Conservation (phyloP, 2,329 filamentous ascomycete species). For the Salinomyces thailandicus region DNA sequence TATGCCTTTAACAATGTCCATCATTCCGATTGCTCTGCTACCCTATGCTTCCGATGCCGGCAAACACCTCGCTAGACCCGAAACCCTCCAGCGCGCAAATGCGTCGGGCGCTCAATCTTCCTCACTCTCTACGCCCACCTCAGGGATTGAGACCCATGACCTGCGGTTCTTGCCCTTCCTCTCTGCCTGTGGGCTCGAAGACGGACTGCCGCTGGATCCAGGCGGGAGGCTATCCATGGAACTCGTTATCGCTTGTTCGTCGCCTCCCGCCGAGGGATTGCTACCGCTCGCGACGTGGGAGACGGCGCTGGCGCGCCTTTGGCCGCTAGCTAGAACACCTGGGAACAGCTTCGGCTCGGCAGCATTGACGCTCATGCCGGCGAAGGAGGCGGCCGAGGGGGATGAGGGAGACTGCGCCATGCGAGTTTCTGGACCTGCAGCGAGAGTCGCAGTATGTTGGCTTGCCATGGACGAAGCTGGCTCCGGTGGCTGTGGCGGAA, state of each 20-base stretch:
- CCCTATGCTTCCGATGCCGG: too few relatives aligned
- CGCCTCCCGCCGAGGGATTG: background rate
- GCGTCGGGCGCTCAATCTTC: too few relatives aligned
- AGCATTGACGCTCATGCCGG: conserved; percentile 37
- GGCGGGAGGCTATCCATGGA: background rate
- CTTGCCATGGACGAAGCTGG: conserved; percentile 7
- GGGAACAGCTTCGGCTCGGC: conserved; percentile 62
- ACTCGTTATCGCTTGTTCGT: background rate
- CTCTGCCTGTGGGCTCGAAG: background rate
- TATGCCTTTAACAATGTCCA: too few relatives aligned
- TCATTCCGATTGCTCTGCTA: too few relatives aligned
- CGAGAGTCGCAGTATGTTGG: background rate
- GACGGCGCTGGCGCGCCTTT: conserved; percentile 20
- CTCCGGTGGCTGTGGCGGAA: conserved; percentile 10
- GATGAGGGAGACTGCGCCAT: conserved; percentile 25
- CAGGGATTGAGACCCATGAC: background rate
- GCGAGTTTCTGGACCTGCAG: background rate
- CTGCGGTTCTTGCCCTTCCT: background rate
- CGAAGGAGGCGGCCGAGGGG: conserved; percentile 34
- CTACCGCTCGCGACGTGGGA: background rate
- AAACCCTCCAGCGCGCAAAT: too few relatives aligned
- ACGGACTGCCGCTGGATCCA: background rate
- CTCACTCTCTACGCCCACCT: background rate
- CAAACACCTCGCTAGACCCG: too few relatives aligned
- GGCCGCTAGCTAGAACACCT: conserved; percentile 48